Evolutionary conservation across 352 stramenopile genomes (phyloP).

Genomic region (Phytophthora pisi): DNA sequence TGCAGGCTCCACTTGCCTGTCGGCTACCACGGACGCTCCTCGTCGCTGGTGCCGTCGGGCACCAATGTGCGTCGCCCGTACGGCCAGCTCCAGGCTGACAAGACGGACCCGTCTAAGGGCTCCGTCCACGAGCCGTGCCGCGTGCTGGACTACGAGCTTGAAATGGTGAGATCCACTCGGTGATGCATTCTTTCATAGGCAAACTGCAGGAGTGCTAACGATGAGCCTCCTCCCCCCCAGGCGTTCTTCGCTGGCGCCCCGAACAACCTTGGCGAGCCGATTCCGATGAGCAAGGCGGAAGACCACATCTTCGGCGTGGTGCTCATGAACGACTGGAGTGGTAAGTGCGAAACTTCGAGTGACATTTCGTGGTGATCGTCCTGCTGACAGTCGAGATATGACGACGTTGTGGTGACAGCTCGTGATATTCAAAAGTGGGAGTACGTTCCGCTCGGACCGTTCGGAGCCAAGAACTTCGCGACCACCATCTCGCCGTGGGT

Average conservation of each 20-base stretch:
- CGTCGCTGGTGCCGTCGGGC: constrained; percentile 90
- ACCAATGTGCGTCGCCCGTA: constrained; percentile 84
- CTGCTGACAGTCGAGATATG: not conserved
- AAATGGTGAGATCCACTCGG: constrained; percentile 66
- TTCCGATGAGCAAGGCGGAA: constrained; percentile 91
- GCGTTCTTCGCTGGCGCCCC: constrained; percentile 93
- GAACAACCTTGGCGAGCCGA: constrained; percentile 90
- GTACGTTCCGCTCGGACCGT: constrained; percentile 97
- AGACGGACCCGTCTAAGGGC: constrained; percentile 90
- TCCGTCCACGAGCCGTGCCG: constrained; percentile 90
- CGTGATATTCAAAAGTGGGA: constrained; percentile 96
- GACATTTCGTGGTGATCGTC: not conserved
- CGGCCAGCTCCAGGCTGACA: constrained; percentile 94
- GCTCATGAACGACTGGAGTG: constrained; percentile 98
- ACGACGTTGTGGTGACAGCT: constrained; percentile 34
- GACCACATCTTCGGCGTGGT: constrained; percentile 97
- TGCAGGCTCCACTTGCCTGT: constrained; percentile 94
- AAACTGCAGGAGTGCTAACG: not conserved
- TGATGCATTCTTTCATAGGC: no score
- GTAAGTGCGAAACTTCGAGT: constrained; percentile 38
- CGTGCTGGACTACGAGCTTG: constrained; percentile 97
- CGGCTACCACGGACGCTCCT: constrained; percentile 97
- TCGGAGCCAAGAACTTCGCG: constrained; percentile 97
- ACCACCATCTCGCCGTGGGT: constrained; percentile 98
- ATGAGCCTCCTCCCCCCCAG: constrained; percentile 15